A percentile compares a stretch with the other conserved stretches of the same genome.
phyloP scores from a whole-genome alignment of 2,329 filamentous ascomycete genomes.

The Aspergillus thermomutatus region DNA sequence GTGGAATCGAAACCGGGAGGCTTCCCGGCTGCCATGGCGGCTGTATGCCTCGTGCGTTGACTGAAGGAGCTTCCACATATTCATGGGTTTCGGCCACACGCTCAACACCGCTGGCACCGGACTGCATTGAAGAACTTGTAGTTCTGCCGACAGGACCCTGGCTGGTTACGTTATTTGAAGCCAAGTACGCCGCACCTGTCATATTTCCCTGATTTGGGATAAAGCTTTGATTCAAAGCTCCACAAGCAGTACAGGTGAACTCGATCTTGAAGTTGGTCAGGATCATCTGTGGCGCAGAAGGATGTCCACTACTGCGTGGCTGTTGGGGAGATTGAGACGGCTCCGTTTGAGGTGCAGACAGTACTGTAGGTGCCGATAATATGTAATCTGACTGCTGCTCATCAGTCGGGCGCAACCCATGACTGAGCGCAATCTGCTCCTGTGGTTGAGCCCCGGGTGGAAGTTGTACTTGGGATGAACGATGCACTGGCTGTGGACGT shows the following conservation, averaged over 20 bases:
- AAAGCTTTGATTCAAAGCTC: constrained; percentile 37
- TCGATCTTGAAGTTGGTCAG: constrained; percentile 40
- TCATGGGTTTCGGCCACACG: constrained; percentile 19
- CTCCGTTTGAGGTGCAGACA: constrained; percentile 16
- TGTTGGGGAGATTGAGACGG: constrained; percentile 24
- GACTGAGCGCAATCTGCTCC: constrained; percentile 19
- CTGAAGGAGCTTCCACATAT: constrained; percentile 20
- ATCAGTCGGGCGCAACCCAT: constrained; percentile 20
- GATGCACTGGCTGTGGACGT: constrained; percentile 12
- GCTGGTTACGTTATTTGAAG: constrained; percentile 20
- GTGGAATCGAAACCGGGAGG: constrained; percentile 28
- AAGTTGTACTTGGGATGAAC: constrained; percentile 13
- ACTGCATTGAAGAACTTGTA: constrained; percentile 14
- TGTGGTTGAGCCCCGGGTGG: constrained; percentile 21
- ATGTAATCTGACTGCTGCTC: constrained; percentile 22
- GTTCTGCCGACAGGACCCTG: constrained; percentile 17
- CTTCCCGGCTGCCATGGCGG: constrained; percentile 24
- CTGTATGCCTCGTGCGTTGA: constrained; percentile 26
- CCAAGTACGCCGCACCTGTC: constrained; percentile 26
- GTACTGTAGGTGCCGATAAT: constrained; percentile 16
- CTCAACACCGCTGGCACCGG: constrained; percentile 12
- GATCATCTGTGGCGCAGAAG: constrained; percentile 26
- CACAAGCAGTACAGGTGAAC: constrained; percentile 38
- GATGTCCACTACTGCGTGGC: constrained; percentile 22
- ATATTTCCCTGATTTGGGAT: constrained; percentile 38